Evolutionary conservation across 805 yeast species (phyloP), one percentile per base, ranked within the genome.

Genomic region (Teunomyces pallodes): DNA sequence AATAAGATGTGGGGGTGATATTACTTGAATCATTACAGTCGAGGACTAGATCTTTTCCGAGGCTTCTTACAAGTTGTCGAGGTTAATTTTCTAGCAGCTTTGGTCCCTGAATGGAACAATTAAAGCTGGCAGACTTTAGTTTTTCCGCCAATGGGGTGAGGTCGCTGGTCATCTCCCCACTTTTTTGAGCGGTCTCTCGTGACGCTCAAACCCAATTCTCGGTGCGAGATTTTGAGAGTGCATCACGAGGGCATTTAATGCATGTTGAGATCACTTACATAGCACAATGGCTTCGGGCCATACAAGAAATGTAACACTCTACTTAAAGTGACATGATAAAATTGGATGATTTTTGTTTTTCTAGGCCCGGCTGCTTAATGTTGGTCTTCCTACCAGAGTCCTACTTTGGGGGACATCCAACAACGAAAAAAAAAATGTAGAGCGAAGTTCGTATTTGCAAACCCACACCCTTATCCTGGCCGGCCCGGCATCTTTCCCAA

Each of bases 151-250:
- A 38, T 38, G 13, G 41, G 41, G 41, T 10, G 13, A 5, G 30
- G 41, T 12, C 30, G 28, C 30, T n/a, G 29, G 26, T 28, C 20
- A 38, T 38, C 41, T 38, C 41, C 41, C 41, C 41, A 38, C 41
- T 38, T 38, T 38, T 26, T 38, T 38, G 41, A 26, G 26, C 41
- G 41, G 26, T 38, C 30, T 20, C 41, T 38, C 41, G 30, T 38
- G 41, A 38, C 41, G 41, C 41, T n/a, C 30, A 13, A 38, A 38
- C 29, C 41, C 29, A 38, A 38, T 24, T 38, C 41, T 38, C 30
- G 20, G 41, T 38, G 41, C 30, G 28, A 33, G 14, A 3, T 10
- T 16, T 9, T 17, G 27, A 32, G n/a, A 32, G 20, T 36, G 39
- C 39, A 36, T 36, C 39, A 36, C 39, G 39, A 20, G 26, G 39